phyloP scores from a whole-genome alignment of 306 rosid genomes.

The Rosa rugosa region DNA sequence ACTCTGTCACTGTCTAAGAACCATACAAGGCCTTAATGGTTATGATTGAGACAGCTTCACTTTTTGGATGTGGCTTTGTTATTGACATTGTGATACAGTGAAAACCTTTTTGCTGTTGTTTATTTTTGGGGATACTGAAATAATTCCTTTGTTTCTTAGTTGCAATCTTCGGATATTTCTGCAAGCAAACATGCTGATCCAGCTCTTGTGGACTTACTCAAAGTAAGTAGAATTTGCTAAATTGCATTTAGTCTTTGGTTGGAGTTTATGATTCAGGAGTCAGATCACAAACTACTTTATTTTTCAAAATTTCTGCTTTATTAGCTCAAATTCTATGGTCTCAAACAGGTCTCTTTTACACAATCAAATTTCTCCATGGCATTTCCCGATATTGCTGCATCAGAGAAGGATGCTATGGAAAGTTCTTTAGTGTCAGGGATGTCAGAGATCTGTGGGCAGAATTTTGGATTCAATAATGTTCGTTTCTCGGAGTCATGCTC shows the following conservation, averaged over 20 bases:
- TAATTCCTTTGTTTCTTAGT: constrained; percentile 46
- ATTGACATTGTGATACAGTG: constrained; percentile 8
- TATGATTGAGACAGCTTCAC: constrained; percentile 7
- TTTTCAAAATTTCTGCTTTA: constrained; percentile 21
- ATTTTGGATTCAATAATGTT: constrained; percentile 48
- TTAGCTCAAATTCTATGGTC: constrained; percentile 25
- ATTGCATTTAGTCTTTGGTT: constrained; percentile 15
- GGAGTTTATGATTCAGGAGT: constrained; percentile 12
- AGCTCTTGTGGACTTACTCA: constrained; percentile 64
- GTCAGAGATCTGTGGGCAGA: constrained; percentile 69
- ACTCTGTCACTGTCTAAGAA: neutral
- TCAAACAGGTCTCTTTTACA: constrained; percentile 63
- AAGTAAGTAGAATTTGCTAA: constrained; percentile 50
- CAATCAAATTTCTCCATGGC: constrained; percentile 85
- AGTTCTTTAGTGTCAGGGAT: constrained; percentile 68
- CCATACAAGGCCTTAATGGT: neutral
- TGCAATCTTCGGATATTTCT: constrained; percentile 73
- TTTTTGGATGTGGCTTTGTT: constrained; percentile 3
- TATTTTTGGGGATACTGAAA: constrained; percentile 3
- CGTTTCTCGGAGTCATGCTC: constrained; percentile 69
- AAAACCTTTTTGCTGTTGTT: constrained; percentile 1
- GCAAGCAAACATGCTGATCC: constrained; percentile 48
- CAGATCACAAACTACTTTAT: neutral
- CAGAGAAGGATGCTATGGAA: constrained; percentile 63
- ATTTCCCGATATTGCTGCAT: constrained; percentile 78